These are phyloP conservation scores for Saccharomycopsis oosterbeekiorum DNA, from an alignment of 805 yeast genomes.

Conservation along the genomic window DNA sequence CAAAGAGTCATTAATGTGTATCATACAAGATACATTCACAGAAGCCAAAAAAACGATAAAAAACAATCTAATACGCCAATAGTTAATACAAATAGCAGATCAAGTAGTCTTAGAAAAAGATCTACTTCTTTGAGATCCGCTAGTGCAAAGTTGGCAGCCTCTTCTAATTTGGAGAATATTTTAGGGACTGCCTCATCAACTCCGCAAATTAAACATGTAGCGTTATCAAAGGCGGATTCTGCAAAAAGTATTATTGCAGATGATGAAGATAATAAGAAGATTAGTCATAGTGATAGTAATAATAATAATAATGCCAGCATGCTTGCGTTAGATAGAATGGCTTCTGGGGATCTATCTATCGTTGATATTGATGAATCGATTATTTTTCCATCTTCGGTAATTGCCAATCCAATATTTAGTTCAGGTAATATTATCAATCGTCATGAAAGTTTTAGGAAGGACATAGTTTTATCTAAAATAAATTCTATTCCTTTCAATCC, in stretches of 20 bases:
- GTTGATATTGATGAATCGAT: slow-evolving; percentile 20
- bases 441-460: slow-evolving; percentile 35
- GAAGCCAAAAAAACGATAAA: not conserved
- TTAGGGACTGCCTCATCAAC: not conserved
- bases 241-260: not conserved
- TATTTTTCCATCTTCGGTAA: not conserved
- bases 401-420: not conserved
- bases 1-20: slow-evolving; percentile 42
- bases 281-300: not conserved
- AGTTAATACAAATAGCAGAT: not conserved
- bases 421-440: not conserved
- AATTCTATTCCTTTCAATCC: slow-evolving; percentile 31
- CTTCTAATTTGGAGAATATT: slow-evolving; percentile 11
- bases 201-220: not conserved
- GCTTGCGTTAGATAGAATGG: slow-evolving; percentile 36
- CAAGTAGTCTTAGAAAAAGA: slow-evolving; percentile 19
- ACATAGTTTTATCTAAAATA: slow-evolving; percentile 57
- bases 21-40: slow-evolving; percentile 38
- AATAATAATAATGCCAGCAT: slow-evolving; percentile 16
- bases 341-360: slow-evolving; percentile 29
- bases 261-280: not conserved
- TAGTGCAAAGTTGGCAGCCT: slow-evolving; percentile 4
- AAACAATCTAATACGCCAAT: not conserved
- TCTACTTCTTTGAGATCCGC: slow-evolving; percentile 20
- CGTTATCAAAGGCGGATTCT: not conserved